phyloP scores from a whole-genome alignment of 805 yeast genomes.

The Hanseniaspora lindneri region DNA sequence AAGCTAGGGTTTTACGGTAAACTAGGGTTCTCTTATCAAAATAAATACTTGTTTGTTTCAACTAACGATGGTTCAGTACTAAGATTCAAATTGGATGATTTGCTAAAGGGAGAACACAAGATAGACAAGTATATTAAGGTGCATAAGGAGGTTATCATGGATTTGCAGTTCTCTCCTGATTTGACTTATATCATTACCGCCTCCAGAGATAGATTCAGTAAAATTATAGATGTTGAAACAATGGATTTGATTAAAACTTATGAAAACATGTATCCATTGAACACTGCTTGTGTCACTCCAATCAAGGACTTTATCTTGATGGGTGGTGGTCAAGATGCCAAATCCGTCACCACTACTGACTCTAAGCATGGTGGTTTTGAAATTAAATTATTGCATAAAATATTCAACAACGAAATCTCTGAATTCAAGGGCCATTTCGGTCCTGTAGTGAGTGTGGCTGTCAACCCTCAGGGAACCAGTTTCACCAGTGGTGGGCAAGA shows the following conservation, averaged over 20 bases:
- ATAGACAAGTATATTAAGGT: conserved; percentile 44
- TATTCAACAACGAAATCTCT: conserved; percentile 91
- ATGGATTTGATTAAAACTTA: conserved; percentile 61
- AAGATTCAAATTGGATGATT: conserved; percentile 43
- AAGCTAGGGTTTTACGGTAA: conserved; percentile 27
- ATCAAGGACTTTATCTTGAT: conserved; percentile 80
- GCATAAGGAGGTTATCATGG: conserved; percentile 74
- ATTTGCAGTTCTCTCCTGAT: conserved; percentile 81
- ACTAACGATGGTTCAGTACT: conserved; percentile 79
- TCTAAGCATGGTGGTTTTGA: conserved; percentile 91
- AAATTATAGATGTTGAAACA: conserved; percentile 64
- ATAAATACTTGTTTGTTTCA: conserved; percentile 66
- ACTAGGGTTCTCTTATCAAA: conserved; percentile 65
- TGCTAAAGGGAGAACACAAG: conserved; percentile 34
- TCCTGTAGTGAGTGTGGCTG: conserved; percentile 87
- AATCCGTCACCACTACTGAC: conserved; percentile 95
- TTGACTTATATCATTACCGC: conserved; percentile 81
- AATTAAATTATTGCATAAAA: conserved; percentile 89
- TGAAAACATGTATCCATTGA: conserved; percentile 84
- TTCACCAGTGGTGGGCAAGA: conserved; percentile 98
- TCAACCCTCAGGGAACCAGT: conserved; percentile 85
- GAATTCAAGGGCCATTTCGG: conserved; percentile 98
- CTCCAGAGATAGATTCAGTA: conserved; percentile 81
- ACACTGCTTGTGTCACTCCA: conserved; percentile 90
- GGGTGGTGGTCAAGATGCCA: conserved; percentile 99